Base-by-base conservation (phyloP, 1,139 yeast genomes). In the Zygosaccharomyces sapae region DNA sequence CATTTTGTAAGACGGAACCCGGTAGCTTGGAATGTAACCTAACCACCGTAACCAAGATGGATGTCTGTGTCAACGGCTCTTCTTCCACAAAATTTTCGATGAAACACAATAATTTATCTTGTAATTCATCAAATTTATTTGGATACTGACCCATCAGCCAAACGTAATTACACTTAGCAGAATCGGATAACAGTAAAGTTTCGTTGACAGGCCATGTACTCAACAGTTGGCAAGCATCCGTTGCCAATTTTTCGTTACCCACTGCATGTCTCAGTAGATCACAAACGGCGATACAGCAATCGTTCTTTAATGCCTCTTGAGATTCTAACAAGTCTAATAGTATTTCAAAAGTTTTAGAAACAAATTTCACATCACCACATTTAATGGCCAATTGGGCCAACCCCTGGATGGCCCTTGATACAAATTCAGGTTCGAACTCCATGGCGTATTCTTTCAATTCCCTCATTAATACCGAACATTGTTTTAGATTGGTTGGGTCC, bases 81-180 rank as follows among this genome's bases (percentile, higher is more conserved):
- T 82, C 86, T 35, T 87, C 94, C 48, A 74, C 67, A 63, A 89
- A 90, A 25, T 75, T 76, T 2, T 76, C 77, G 36, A 84, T 78
- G 53, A 84, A 77, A 1, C 71, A 69, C 1, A 71, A 63, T 46
- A 80, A 52, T 39, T 76, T 72, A 20, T 67, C 65, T 43, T 70
- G 69, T 38, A 77, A 69, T 38, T 72, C 69, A 18, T 86, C 81
- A 59, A 87, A 86, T 55, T 82, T 80, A 52, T 79, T 81, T 5
- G 95, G 87, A 63, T 85, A 90, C 64, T 89, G 95, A 8, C 97
- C 97, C 47, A 92, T 67, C 45, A 90, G 75, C 95, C 96, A 92
- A 41, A 89, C 77, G 62, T 86, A 83, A n/a, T 63, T 61, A 44
- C 67, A 63, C 44, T 61, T 62, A 5, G 66, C 66, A 4, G 47